Percentiles rank a stretch among this genome's conserved stretches.
phyloP scores from a whole-genome alignment of 331 rosid genomes.

The Ulmus americana region DNA sequence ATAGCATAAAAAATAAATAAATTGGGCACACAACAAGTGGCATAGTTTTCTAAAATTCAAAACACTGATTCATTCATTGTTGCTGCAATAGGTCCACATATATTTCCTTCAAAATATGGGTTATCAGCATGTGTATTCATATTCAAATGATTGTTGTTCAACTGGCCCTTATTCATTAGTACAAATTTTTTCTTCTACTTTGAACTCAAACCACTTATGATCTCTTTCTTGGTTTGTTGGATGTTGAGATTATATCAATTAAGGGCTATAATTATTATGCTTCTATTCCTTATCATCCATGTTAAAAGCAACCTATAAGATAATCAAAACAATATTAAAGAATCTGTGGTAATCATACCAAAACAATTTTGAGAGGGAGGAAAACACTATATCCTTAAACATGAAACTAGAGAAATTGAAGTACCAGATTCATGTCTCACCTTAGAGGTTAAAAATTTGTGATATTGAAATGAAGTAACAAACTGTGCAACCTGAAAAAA shows the following conservation, averaged over 20 bases:
- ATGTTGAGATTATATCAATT: not conserved
- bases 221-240: not conserved
- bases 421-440: conserved; percentile 43
- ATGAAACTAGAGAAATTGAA: conserved; percentile 6
- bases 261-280: no score
- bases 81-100: conserved; percentile 88
- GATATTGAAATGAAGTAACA: conserved; percentile 74
- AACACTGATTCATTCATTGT: conserved; percentile 57
- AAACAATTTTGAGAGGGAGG: no score
- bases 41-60: not conserved
- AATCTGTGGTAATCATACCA: not conserved
- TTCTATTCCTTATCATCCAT: no score
- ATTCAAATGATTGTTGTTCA: no score
- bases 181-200: not conserved
- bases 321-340: not conserved
- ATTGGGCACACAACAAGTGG: not conserved
- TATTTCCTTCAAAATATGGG: conserved; percentile 59
- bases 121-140: conserved; percentile 37
- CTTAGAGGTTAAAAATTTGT: conserved; percentile 57
- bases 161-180: no score
- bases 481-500: conserved; percentile 88
- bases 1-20: not conserved
- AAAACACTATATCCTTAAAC: not conserved
- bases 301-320: not conserved
- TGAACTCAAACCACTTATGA: not conserved